These are phyloP conservation scores for Massariosphaeria phaeospora DNA, from an alignment of 495 filamentous ascomycete species.

Conservation along the genomic window DNA sequence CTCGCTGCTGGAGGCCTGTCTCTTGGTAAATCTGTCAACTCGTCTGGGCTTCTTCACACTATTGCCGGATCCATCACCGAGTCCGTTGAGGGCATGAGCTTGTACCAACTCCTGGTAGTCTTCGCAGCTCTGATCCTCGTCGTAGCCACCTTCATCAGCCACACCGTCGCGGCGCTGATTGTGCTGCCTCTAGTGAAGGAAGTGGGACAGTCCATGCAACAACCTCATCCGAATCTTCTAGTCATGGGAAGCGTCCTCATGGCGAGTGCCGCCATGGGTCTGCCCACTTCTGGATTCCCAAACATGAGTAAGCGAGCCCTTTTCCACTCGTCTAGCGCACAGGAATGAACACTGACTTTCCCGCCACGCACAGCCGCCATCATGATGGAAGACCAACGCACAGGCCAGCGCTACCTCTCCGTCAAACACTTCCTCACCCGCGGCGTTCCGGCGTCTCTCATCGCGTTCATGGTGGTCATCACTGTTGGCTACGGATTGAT, in stretches of 20 bases:
- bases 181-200: slow-evolving; percentile 84
- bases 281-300: slow-evolving; percentile 94
- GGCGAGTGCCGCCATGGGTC: slow-evolving; percentile 72
- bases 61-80: slow-evolving; percentile 71
- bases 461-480: slow-evolving; percentile 77
- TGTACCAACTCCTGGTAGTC: slow-evolving; percentile 83
- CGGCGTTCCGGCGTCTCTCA: slow-evolving; percentile 78
- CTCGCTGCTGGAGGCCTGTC: slow-evolving; percentile 90
- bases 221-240: slow-evolving; percentile 88
- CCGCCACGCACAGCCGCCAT: slow-evolving; percentile 84
- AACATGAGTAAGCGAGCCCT: slow-evolving; percentile 87
- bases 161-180: slow-evolving; percentile 94
- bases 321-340: not conserved
- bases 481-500: slow-evolving; percentile 84
- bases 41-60: slow-evolving; percentile 85
- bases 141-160: slow-evolving; percentile 95
- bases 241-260: slow-evolving; percentile 79
- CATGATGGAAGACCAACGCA: slow-evolving; percentile 95
- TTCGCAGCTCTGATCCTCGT: slow-evolving; percentile 83
- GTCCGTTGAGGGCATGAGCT: slow-evolving; percentile 67
- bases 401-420: slow-evolving; percentile 82
- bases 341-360: slow-evolving; percentile 10
- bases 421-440: slow-evolving; percentile 92
- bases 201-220: slow-evolving; percentile 75
- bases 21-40: slow-evolving; percentile 90